Evolutionary conservation across 805 yeast species (phyloP).

Genomic region (Cyberlindnera xylosilytica): DNA sequence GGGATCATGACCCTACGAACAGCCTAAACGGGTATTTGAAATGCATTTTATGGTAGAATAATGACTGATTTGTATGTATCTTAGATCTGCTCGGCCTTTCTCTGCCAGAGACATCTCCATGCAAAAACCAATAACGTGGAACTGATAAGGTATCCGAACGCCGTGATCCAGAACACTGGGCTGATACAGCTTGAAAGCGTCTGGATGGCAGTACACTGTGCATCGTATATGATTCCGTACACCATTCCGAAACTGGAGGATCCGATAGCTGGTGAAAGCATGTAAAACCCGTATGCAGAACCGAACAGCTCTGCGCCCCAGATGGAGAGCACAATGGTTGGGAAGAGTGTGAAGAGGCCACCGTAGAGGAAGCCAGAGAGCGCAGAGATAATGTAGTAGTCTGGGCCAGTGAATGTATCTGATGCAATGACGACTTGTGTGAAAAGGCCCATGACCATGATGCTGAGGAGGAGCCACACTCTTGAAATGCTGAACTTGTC

Average conservation of each 20-base stretch:
- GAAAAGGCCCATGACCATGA: conserved; percentile 34
- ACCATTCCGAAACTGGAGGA: conserved; percentile 63
- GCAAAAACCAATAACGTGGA: conserved; percentile 14
- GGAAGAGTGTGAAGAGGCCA: conserved; percentile 79
- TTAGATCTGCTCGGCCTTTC: conserved; percentile 1
- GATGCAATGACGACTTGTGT: conserved; percentile 33
- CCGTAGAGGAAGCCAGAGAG: conserved; percentile 76
- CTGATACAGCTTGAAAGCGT: conserved; percentile 14
- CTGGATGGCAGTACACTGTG: conserved; percentile 20
- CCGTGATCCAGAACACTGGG: conserved; percentile 19
- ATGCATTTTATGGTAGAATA: no score
- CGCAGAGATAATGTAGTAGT: conserved; percentile 36
- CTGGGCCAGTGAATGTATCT: conserved; percentile 20
- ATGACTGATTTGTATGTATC: no score
- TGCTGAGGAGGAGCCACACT: conserved; percentile 29
- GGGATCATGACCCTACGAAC: no score
- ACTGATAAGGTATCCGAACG: conserved; percentile 15
- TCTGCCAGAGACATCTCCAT: conserved; percentile 23
- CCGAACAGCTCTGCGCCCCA: conserved; percentile 92
- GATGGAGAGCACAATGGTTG: conserved; percentile 75
- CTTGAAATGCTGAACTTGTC: conserved; percentile 25
- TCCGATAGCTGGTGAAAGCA: conserved; percentile 87
- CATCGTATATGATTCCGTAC: conserved; percentile 65
- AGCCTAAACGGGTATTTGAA: no score
- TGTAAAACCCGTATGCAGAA: conserved; percentile 87